A percentile compares a stretch with the other conserved stretches of the same genome.
phyloP scores from a whole-genome alignment of 208 protist genomes.

The Eutreptiella sp. region DNA sequence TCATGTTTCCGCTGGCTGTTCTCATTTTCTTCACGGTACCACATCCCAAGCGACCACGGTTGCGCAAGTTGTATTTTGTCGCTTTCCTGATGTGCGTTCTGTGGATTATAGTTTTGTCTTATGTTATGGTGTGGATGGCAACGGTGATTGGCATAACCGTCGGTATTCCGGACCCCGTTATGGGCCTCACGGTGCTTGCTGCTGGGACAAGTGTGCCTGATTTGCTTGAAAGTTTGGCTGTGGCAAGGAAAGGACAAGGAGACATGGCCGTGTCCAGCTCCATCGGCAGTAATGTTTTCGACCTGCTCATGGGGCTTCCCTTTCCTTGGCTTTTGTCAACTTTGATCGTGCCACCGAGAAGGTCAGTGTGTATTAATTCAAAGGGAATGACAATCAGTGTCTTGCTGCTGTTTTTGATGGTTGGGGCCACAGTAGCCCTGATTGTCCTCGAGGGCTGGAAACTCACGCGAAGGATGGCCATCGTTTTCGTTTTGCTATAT shows the following conservation, averaged over 20 bases:
- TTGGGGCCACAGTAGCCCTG: neutral
- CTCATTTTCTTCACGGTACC: too few relatives aligned
- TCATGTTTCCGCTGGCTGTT: neutral
- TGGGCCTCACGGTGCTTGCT: slow-evolving; percentile 15
- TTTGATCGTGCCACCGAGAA: too few relatives aligned
- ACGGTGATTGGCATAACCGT: slow-evolving; percentile 1
- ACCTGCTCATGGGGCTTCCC: slow-evolving; percentile 21
- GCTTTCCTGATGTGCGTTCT: slow-evolving; percentile 18
- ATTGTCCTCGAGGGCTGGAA: neutral
- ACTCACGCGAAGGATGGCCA: neutral
- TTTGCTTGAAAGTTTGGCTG: slow-evolving; percentile 3
- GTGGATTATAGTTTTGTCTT: slow-evolving; percentile 9
- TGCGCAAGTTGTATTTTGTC: slow-evolving; percentile 8
- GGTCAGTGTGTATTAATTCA: too few relatives aligned
- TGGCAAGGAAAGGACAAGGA: slow-evolving; percentile 21
- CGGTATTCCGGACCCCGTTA: neutral
- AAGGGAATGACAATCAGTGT: neutral
- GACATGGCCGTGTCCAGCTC: slow-evolving; percentile 30
- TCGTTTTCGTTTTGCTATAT: neutral
- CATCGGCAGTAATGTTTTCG: slow-evolving; percentile 29
- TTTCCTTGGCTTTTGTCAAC: slow-evolving; percentile 9
- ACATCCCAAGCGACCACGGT: too few relatives aligned
- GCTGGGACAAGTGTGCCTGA: slow-evolving; percentile 29
- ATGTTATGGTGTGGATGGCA: slow-evolving; percentile 13
- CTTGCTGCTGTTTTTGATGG: slow-evolving; percentile 11